A percentile compares a stretch with the other conserved stretches of the same genome.
Evolutionary conservation across 306 rosid genomes (phyloP).

Genomic region (Prunus campanulata): DNA sequence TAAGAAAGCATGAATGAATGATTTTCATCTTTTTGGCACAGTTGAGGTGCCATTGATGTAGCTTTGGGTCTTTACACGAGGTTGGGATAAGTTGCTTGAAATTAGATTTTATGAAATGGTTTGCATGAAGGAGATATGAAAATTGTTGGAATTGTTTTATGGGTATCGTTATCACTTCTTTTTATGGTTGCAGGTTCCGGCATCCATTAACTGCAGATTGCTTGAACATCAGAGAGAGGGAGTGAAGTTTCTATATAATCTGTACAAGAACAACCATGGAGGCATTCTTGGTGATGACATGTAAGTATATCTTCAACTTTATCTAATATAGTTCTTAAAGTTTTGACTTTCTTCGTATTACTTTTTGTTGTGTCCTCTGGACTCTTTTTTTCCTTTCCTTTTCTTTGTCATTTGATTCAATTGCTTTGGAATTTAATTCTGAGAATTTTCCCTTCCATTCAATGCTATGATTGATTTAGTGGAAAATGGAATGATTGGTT

Average conservation of each 20-base stretch:
- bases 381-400: not conserved
- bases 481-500: not conserved
- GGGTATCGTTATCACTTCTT: not conserved
- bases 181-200: constrained; percentile 64
- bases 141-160: not conserved
- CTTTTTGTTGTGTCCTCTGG: constrained; percentile 3
- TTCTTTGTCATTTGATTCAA: not conserved
- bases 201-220: constrained; percentile 86
- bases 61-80: not conserved
- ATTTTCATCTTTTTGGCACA: not conserved
- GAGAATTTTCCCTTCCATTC: not conserved
- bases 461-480: not conserved
- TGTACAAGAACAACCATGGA: constrained; percentile 84
- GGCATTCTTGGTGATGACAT: constrained; percentile 99
- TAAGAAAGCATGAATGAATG: not conserved
- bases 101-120: not conserved
- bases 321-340: not conserved
- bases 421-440: not conserved
- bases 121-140: not conserved
- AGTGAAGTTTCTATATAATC: constrained; percentile 64
- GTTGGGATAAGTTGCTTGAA: not conserved
- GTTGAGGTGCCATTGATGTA: not conserved
- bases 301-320: constrained; percentile 37
- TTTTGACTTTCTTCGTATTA: not conserved
- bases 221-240: constrained; percentile 91